These are phyloP conservation scores for Pichia cabralensis DNA, from an alignment of 805 yeast genomes.

Conservation along the genomic window DNA sequence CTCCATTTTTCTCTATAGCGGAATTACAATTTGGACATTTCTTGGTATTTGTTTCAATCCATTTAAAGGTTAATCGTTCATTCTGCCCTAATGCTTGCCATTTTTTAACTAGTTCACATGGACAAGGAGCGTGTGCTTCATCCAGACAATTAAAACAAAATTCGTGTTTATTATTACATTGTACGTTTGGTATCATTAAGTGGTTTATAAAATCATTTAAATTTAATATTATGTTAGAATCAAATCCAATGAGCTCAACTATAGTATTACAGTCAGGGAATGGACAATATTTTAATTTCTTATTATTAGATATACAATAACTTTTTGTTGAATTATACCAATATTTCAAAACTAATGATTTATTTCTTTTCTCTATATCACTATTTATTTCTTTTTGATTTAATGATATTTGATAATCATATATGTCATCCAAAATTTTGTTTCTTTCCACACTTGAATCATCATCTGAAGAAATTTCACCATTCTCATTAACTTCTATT, in stretches of 20 bases:
- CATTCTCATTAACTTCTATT: too few relatives aligned
- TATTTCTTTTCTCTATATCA: slow-evolving; percentile 15
- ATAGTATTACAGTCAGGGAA: slow-evolving; percentile 66
- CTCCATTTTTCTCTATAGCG: slow-evolving; percentile 86
- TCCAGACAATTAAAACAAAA: slow-evolving; percentile 77
- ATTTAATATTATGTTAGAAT: slow-evolving; percentile 19
- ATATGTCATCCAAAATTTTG: slow-evolving; percentile 6
- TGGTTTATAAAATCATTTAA: slow-evolving; percentile 19
- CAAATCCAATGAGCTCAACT: slow-evolving; percentile 30
- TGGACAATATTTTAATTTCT: slow-evolving; percentile 66
- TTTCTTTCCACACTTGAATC: too few relatives aligned
- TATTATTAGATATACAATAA: slow-evolving; percentile 42
- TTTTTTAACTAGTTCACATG: slow-evolving; percentile 53
- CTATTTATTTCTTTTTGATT: slow-evolving; percentile 16
- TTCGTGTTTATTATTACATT: slow-evolving; percentile 54
- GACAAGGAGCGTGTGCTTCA: slow-evolving; percentile 68
- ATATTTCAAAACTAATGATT: slow-evolving; percentile 27
- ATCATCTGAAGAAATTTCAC: background rate
- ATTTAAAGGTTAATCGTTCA: slow-evolving; percentile 79
- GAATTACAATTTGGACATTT: slow-evolving; percentile 76
- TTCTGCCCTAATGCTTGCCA: slow-evolving; percentile 80
- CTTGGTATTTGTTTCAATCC: slow-evolving; percentile 81
- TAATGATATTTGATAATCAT: slow-evolving; percentile 18
- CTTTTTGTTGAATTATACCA: slow-evolving; percentile 34
- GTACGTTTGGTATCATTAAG: slow-evolving; percentile 50